phyloP scores from a whole-genome alignment of 345 rosid genomes.

The Mallotus nudiflorus region DNA sequence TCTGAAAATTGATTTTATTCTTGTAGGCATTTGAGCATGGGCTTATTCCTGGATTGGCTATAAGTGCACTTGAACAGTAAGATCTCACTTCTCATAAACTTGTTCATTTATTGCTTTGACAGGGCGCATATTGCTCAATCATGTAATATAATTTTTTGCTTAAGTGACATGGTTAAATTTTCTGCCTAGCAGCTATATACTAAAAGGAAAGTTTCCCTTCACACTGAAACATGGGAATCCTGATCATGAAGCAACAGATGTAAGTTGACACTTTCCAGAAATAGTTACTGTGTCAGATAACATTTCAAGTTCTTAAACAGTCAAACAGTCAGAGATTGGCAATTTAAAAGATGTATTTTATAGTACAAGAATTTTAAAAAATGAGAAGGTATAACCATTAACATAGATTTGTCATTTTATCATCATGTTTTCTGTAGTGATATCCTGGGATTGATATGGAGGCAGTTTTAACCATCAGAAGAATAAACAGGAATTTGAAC shows the following conservation, averaged over 20 bases:
- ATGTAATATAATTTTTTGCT: not conserved
- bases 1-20: constrained; percentile 23
- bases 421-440: not conserved
- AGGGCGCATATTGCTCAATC: not conserved
- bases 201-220: constrained; percentile 70
- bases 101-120: constrained; percentile 6
- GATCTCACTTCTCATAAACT: constrained; percentile 23
- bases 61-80: constrained; percentile 85
- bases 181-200: constrained; percentile 58
- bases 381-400: not conserved
- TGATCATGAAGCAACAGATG: constrained; percentile 86
- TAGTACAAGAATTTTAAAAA: not conserved
- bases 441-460: not conserved
- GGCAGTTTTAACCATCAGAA: not conserved
- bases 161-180: constrained; percentile 7
- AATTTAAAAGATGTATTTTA: not conserved
- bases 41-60: constrained; percentile 78
- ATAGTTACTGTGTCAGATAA: not conserved
- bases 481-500: not conserved
- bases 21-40: constrained; percentile 88
- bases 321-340: not conserved
- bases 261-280: constrained; percentile 32
- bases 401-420: not conserved
- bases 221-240: constrained; percentile 90
- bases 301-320: constrained; percentile 2